Evolutionary conservation across 225 moss, liverwort and hornwort genomes (phyloP).

Genomic region (Pleurozium schreberi): DNA sequence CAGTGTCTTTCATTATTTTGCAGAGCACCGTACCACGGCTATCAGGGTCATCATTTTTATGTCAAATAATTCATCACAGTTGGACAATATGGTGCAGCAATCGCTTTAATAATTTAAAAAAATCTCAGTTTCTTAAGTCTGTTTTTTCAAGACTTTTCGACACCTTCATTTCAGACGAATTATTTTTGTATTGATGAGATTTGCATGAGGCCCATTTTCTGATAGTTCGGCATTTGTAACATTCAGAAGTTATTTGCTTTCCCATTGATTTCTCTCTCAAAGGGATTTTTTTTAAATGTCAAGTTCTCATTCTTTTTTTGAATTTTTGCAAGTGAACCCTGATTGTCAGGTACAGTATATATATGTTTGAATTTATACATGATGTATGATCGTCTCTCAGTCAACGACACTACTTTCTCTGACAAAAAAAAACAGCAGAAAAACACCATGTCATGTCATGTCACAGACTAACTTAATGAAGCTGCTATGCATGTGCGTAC

Average conservation of each 20-base stretch:
- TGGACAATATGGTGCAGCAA: not conserved
- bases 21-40: not conserved
- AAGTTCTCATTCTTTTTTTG: no score
- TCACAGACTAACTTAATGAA: not conserved
- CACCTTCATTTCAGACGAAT: no score
- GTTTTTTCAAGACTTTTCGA: not conserved
- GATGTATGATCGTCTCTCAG: no score
- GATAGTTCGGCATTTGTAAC: not conserved
- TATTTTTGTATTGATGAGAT: no score
- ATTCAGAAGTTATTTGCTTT: not conserved
- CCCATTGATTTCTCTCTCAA: not conserved
- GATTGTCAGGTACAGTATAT: no score
- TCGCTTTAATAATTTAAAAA: not conserved
- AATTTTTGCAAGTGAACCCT: no score
- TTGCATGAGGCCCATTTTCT: not conserved
- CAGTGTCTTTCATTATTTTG: no score
- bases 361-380: not conserved
- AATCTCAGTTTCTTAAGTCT: not conserved
- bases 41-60: not conserved
- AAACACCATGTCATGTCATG: not conserved
- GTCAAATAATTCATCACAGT: no score
- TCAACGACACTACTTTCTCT: not conserved
- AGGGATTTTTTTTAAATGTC: no score
- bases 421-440: not conserved
- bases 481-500: not conserved